phyloP scores from a whole-genome alignment of 192 early-diverging fungal genomes.

The Kickxella alabastrina region DNA sequence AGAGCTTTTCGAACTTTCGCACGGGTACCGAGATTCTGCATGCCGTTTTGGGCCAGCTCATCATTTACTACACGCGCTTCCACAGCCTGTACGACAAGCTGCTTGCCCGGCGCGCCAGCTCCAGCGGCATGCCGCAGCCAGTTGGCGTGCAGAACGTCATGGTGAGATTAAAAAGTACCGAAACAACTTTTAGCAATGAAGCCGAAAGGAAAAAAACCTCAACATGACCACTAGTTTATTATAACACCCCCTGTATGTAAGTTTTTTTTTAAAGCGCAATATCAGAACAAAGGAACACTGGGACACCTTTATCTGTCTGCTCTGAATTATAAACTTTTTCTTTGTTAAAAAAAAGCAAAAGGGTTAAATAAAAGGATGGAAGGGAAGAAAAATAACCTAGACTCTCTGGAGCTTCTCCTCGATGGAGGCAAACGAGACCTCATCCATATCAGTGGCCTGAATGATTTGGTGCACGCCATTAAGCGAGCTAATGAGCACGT shows the following conservation, averaged over 20 bases:
- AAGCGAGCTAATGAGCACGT: conserved; percentile 67
- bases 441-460: conserved; percentile 80
- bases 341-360: conserved; percentile 5
- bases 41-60: conserved; percentile 78
- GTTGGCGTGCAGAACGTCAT: conserved; percentile 90
- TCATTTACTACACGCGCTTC: conserved; percentile 92
- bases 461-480: conserved; percentile 70
- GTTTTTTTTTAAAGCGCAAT: no score
- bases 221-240: no score
- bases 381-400: conserved; percentile 1
- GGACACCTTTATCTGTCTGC: no score
- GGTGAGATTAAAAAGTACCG: conserved; percentile 95
- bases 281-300: no score
- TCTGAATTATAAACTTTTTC: not conserved
- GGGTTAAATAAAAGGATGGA: no score
- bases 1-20: conserved; percentile 93
- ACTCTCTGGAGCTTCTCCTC: conserved; percentile 55
- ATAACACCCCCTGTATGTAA: no score
- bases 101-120: conserved; percentile 50
- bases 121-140: conserved; percentile 53
- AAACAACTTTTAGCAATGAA: conserved; percentile 35
- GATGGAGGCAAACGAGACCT: conserved; percentile 67
- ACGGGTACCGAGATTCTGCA: conserved; percentile 93
- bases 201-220: no score
- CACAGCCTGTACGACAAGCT: conserved; percentile 74